Evolutionary conservation across 306 rosid species (phyloP).

Genomic region (Dalbergia oliveri): DNA sequence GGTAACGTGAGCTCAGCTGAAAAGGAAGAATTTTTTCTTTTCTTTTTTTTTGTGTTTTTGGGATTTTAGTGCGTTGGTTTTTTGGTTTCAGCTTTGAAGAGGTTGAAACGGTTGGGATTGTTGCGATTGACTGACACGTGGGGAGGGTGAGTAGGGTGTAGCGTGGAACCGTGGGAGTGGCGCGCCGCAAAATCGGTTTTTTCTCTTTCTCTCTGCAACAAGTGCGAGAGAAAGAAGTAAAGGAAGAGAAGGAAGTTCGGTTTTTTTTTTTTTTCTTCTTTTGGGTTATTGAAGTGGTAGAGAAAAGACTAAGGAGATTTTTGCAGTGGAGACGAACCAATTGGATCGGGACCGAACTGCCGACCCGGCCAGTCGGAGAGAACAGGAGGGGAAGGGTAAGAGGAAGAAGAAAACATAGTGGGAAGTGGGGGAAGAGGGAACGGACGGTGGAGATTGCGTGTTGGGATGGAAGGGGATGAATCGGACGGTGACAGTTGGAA

Average conservation of each 20-base stretch:
- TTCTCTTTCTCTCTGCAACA: background rate
- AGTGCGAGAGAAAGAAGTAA: background rate
- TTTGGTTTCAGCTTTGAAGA: background rate
- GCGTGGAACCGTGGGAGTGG: background rate
- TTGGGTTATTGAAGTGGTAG: background rate
- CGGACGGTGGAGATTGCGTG: conserved; percentile 51
- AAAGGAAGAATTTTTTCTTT: background rate
- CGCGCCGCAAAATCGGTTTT: conserved; percentile 44
- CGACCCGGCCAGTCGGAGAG: conserved; percentile 45
- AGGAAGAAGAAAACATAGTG: conserved; percentile 14
- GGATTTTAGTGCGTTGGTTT: too few relatives aligned
- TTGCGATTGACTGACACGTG: background rate
- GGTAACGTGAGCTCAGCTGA: background rate
- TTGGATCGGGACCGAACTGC: conserved; percentile 50
- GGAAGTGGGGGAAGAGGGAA: background rate
- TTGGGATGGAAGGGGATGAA: background rate
- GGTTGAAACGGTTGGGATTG: background rate
- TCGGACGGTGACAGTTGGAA: conserved; percentile 56
- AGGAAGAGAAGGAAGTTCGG: background rate
- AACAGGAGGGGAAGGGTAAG: conserved; percentile 8
- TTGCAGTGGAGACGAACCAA: conserved; percentile 38
- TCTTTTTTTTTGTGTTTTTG: too few relatives aligned
- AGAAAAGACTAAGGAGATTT: background rate
- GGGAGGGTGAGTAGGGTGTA: background rate
- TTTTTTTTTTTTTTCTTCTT: too few relatives aligned